Conservation (phyloP, 345 rosid genomes). For the Populus simonii region DNA sequence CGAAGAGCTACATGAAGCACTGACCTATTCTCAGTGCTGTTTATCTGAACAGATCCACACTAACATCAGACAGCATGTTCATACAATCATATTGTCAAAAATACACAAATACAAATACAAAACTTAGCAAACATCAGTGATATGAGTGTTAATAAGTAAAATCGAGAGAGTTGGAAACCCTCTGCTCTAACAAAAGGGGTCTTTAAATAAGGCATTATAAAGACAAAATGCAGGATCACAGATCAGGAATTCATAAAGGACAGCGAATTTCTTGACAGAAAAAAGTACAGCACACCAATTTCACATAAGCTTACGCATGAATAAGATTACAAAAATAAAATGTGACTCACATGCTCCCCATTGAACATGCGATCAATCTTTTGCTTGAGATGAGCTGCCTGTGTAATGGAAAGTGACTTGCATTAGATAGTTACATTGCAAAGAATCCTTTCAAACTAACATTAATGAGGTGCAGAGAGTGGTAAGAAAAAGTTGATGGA, state of each 20-base stretch:
- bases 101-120: background rate
- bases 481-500: too few species aligned
- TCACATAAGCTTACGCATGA: background rate
- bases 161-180: background rate
- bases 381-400: constrained; percentile 74
- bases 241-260: background rate
- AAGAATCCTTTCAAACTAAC: background rate
- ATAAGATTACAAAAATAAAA: background rate
- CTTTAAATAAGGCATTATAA: background rate
- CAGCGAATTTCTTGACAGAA: too few species aligned
- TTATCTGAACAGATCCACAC: constrained; percentile 53
- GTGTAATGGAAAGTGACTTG: constrained; percentile 16
- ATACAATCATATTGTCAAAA: background rate
- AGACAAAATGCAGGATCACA: background rate
- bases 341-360: constrained; percentile 73
- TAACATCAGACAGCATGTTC: constrained; percentile 6
- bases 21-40: constrained; percentile 87
- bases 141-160: background rate
- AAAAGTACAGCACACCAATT: background rate
- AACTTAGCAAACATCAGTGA: background rate
- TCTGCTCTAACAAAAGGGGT: background rate
- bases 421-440: background rate
- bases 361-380: constrained; percentile 71
- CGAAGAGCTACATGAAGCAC: constrained; percentile 96
- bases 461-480: too few species aligned